These are phyloP conservation scores for Lathyrus tuberosus DNA, from an alignment of 306 rosid genomes.

Conservation along the genomic window DNA sequence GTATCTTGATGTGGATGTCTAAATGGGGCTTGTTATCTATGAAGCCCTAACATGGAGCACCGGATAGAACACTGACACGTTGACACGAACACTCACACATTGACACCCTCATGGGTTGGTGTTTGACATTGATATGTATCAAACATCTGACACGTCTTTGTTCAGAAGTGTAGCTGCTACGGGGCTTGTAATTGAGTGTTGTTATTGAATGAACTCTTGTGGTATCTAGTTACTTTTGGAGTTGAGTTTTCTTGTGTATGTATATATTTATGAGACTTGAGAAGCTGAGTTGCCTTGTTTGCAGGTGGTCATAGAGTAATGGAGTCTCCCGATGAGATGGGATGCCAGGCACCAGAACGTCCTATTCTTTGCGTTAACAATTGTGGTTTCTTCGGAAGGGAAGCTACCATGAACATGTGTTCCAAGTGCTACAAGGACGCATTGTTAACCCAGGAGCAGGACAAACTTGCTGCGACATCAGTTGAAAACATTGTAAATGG, in stretches of 20 bases:
- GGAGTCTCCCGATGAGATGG: constrained; percentile 81
- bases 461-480: constrained; percentile 60
- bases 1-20: not conserved
- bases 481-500: constrained; percentile 70
- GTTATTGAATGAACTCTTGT: not conserved
- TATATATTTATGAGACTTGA: not conserved
- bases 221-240: not conserved
- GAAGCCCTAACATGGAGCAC: no score
- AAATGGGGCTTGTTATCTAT: not conserved
- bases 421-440: constrained; percentile 83
- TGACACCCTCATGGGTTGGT: no score
- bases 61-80: no score
- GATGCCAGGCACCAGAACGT: constrained; percentile 76
- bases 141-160: no score
- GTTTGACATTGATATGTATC: no score
- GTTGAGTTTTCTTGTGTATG: not conserved
- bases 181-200: not conserved
- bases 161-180: no score
- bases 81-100: no score
- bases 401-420: constrained; percentile 82
- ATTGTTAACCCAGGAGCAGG: constrained; percentile 76
- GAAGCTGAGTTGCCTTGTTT: constrained; percentile 23
- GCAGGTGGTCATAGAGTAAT: constrained; percentile 53
- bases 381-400: constrained; percentile 85
- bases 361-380: constrained; percentile 74